Evolutionary conservation across 768 basidiomycete genomes (phyloP), one percentile per base, ranked within the genome.

Genomic region (Symmetrospora coprosmae): DNA sequence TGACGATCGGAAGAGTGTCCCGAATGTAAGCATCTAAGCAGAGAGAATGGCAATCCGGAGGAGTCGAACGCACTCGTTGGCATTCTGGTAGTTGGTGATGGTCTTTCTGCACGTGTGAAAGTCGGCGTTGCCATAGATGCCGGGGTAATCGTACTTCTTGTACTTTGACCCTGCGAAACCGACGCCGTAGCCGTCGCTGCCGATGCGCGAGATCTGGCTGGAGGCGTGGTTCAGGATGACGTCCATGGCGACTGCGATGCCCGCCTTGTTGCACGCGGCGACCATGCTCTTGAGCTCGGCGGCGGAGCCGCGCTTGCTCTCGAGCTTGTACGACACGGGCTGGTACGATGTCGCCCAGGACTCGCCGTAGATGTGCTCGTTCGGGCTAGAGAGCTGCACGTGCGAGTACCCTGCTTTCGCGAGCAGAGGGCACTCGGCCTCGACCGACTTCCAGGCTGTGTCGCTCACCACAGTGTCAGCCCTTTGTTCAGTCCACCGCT

Each of bases 211-310:
- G n/a, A n/a, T n/a, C n/a, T n/a, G n/a, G 45, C 9, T 46, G 45
- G 13, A 9, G 11, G 21, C 43, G 52, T 48, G 60, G 33, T 61
- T 61, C 4, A 50, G 34, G 19, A 61, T 31, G 2, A 39, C 38
- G n/a, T 61, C 60, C 23, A 33, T 49, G 60, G 51, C 31, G 13
- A 61, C 34, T 4, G n/a, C 27, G 5, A 61, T 49, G 27, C 50
- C 50, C 2, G 60, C 47, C 17, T 14, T 23, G 30, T 21, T 28
- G 50, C 60, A 61, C 4, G 48, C 33, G 4, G 35, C 16, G 14
- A 51, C 39, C 60, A 61, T 61, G 2, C 13, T 37, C 30, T 19
- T 21, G 14, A 61, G 39, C 60, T 38, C 27, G 9, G 35, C 28
- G 16, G 37, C 37, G 16, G 1, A 30, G 17, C 60, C 60, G 2